Evolutionary conservation across 331 rosid species (phyloP), one percentile per base, ranked within the genome.

Genomic region (Quercus lobata): DNA sequence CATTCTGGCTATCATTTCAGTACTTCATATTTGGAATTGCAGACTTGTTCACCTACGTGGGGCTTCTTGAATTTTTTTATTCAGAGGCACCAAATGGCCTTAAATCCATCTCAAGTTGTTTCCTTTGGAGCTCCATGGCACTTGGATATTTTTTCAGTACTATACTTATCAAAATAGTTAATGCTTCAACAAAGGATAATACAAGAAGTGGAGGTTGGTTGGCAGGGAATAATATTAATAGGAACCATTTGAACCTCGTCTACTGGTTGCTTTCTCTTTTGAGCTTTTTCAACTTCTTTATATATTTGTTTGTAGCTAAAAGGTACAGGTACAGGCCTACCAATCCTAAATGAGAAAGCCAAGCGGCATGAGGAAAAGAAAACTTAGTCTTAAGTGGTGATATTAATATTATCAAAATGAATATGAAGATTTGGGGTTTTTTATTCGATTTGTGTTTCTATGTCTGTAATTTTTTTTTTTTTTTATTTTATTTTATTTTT

Each of bases 21-120:
- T 92, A 72, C 87, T 94, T 90, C 84, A 89, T 92, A 76, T 94
- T 94, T 75, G 98, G 98, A 29, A 91, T 94, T 14, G 98, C 98
- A 15, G 97, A 94, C 84, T 27, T 94, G 79, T 94, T 94, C 25
- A 92, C 97, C 0, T 94, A 94, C 57, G 87, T 92, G 12, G 98
- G 98, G 1, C 78, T 94, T 11, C 97, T 94, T 5, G 89, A 94
- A 80, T 92, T 94, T 75, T 94, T 94, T 92, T 91, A 94, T 74
- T 91, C 98, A 2, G 97, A 94, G 85, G 94, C 96, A 27, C 98
- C 98, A 14, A 89, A 88, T 27, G 85, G 81, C 19, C 87, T 94
- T 9, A 94, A 94, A 73, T 91, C 98, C 15, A 86, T 92, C 15
- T 90, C 97, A n/a, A 92, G 93, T 21, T 94, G 97, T 86, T 94